Conservation (phyloP, 225 moss, liverwort and hornwort genomes). For the Polytrichum formosum region DNA sequence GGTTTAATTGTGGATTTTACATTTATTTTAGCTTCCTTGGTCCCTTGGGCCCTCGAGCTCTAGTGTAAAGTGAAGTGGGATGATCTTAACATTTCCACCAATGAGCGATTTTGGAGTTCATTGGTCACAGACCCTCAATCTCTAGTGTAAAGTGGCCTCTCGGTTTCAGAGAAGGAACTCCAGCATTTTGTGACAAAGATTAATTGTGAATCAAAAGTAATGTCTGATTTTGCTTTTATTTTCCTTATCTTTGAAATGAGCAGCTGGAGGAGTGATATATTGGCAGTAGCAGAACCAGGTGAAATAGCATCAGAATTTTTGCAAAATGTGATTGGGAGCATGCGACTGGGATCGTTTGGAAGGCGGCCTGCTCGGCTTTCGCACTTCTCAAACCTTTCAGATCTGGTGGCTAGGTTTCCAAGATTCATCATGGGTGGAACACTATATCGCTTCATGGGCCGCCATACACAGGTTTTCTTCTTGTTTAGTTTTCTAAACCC, state of each 20-base stretch:
- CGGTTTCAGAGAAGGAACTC: no score
- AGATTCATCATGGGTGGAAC: constrained; percentile 76
- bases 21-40: no score
- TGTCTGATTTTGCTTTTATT: constrained; percentile 10
- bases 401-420: constrained; percentile 77
- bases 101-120: no score
- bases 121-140: no score
- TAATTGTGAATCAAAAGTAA: background rate
- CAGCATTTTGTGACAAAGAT: no score
- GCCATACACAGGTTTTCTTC: constrained; percentile 86
- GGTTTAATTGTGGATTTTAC: no score
- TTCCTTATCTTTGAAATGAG: constrained; percentile 4
- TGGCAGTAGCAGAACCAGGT: constrained; percentile 98
- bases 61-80: no score
- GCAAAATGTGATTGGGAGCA: constrained; percentile 68
- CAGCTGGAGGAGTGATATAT: constrained; percentile 96
- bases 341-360: constrained; percentile 58
- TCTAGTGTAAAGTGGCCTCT: no score
- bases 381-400: constrained; percentile 60
- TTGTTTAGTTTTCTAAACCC: background rate
- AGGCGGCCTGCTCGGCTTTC: constrained; percentile 56
- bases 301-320: constrained; percentile 88
- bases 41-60: no score
- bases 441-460: constrained; percentile 95
- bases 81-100: no score